phyloP scores from a whole-genome alignment of 768 basidiomycete genomes.

The Termitomyces sp. region DNA sequence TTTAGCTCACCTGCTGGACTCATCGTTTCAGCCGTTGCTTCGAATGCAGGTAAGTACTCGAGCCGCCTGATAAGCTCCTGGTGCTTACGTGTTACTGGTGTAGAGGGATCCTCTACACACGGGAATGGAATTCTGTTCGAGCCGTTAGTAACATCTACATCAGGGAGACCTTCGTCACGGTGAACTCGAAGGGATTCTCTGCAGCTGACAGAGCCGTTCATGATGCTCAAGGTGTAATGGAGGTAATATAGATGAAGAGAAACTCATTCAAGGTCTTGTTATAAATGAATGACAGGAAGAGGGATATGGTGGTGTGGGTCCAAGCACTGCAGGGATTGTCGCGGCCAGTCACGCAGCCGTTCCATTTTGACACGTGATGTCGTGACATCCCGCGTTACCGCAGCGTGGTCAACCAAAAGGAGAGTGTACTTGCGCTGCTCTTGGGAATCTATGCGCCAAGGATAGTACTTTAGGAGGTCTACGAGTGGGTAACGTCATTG shows the following conservation, averaged over 20 bases:
- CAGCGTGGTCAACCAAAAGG: neutral
- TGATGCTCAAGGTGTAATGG: neutral
- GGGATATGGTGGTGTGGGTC: neutral
- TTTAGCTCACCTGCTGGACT: neutral
- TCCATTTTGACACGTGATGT: slow-evolving; percentile 1
- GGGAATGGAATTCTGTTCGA: slow-evolving; percentile 7
- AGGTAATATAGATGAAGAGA: neutral
- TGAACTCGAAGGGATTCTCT: neutral
- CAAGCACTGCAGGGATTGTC: neutral
- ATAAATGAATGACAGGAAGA: slow-evolving; percentile 4
- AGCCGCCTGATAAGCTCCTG: neutral
- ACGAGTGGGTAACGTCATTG: too few species aligned
- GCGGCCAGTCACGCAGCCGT: neutral
- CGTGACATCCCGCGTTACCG: neutral
- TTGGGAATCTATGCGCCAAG: neutral
- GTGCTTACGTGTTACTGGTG: slow-evolving; percentile 1
- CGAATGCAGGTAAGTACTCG: neutral
- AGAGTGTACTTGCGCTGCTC: neutral
- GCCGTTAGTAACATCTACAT: neutral
- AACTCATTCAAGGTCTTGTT: neutral
- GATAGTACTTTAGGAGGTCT: neutral
- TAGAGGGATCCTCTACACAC: neutral
- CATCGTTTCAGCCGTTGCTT: neutral
- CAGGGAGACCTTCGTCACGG: neutral
- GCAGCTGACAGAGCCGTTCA: neutral